Percentiles rank a stretch among this genome's conserved stretches.
Conservation (phyloP, 495 filamentous ascomycete genomes). For the Penicillium arizonense region DNA sequence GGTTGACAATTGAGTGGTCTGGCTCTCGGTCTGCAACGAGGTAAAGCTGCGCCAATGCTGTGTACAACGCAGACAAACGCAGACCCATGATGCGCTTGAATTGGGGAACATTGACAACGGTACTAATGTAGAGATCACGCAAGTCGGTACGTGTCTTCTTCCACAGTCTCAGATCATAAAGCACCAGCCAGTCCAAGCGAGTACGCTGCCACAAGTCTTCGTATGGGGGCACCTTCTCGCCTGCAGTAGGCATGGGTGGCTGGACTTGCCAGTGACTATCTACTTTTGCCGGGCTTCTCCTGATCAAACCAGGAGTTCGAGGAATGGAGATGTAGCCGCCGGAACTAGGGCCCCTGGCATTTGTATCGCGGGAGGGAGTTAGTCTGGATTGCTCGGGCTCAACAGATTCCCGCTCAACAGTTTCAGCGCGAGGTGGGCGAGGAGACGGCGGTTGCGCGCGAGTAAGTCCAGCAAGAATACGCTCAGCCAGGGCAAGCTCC, state of each 20-base stretch:
- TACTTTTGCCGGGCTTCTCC: conserved; percentile 42
- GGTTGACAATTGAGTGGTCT: conserved; percentile 97
- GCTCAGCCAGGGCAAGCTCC: conserved; percentile 66
- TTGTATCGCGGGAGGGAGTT: conserved; percentile 10
- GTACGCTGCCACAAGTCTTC: conserved; percentile 87
- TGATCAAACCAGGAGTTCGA: conserved; percentile 30
- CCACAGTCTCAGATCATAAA: conserved; percentile 97
- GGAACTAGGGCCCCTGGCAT: conserved; percentile 17
- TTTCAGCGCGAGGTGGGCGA: conserved; percentile 6
- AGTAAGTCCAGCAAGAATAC: conserved; percentile 50
- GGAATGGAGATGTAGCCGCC: conserved; percentile 36
- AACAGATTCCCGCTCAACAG: conserved; percentile 57
- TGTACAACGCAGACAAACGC: conserved; percentile 90
- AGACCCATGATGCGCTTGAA: conserved; percentile 97
- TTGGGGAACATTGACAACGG: conserved; percentile 87
- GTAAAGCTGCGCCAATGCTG: conserved; percentile 88
- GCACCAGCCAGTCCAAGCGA: conserved; percentile 89
- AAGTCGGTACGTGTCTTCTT: conserved; percentile 90
- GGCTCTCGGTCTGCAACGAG: conserved; percentile 95
- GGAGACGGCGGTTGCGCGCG: conserved; percentile 9
- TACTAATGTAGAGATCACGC: conserved; percentile 92
- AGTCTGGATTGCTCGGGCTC: conserved; percentile 35
- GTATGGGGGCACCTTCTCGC: conserved; percentile 59
- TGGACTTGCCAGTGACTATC: conserved; percentile 86
- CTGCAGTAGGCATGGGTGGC: conserved; percentile 58